Evolutionary conservation across 306 rosid genomes (phyloP).

Genomic region (Cicer pinnatifidum): DNA sequence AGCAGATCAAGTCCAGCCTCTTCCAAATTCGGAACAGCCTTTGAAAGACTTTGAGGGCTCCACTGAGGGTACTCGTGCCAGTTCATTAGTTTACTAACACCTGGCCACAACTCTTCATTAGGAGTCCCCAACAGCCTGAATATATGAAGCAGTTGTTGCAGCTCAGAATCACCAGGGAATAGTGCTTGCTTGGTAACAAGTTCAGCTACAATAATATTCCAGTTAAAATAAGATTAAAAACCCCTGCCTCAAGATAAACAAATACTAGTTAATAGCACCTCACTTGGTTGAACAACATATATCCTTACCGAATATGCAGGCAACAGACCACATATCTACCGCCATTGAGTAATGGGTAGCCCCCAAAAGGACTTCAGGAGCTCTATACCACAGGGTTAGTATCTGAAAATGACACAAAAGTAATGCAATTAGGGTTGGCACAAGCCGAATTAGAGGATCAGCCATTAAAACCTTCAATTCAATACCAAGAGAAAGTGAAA

Average conservation of each 20-base stretch:
- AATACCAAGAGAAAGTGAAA: neutral
- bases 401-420: slow-evolving; percentile 53
- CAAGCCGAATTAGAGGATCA: neutral
- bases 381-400: slow-evolving; percentile 92
- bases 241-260: neutral
- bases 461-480: neutral
- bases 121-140: slow-evolving; percentile 96
- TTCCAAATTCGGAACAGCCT: slow-evolving; percentile 74
- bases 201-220: slow-evolving; percentile 59
- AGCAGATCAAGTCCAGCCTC: slow-evolving; percentile 69
- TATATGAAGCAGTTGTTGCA: slow-evolving; percentile 96
- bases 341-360: slow-evolving; percentile 95
- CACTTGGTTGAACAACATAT: neutral
- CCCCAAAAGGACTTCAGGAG: slow-evolving; percentile 97
- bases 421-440: neutral
- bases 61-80: slow-evolving; percentile 99
- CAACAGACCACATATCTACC: slow-evolving; percentile 97
- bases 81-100: slow-evolving; percentile 84
- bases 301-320: slow-evolving; percentile 79
- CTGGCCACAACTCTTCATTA: slow-evolving; percentile 90
- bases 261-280: neutral
- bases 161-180: slow-evolving; percentile 93
- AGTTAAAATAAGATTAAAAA: neutral
- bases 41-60: slow-evolving; percentile 70
- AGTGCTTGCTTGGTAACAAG: slow-evolving; percentile 87